Evolutionary conservation across 2,329 filamentous ascomycete genomes (phyloP).

Genomic region (Aspergillus niger): DNA sequence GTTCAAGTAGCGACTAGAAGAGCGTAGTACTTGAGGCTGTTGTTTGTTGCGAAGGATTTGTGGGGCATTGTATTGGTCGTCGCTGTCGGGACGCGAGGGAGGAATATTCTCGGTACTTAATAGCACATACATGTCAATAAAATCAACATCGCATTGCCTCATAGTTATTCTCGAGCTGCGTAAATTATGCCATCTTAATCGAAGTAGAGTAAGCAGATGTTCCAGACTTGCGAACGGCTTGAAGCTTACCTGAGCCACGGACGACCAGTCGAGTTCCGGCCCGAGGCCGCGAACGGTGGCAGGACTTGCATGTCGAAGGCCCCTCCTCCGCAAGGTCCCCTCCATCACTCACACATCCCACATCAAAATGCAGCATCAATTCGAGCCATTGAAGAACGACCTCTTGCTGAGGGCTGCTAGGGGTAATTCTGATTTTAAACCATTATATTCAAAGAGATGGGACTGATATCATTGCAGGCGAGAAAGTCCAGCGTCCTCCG

Average conservation of each 20-base stretch:
- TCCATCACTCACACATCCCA: constrained; percentile 9
- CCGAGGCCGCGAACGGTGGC: constrained; percentile 18
- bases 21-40: neutral
- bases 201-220: neutral
- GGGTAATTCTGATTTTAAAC: constrained; percentile 57
- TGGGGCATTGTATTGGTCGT: neutral
- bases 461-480: constrained; percentile 57
- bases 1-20: neutral
- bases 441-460: neutral
- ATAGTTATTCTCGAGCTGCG: neutral
- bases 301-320: constrained; percentile 22
- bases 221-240: neutral
- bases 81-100: neutral
- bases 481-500: constrained; percentile 87
- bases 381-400: constrained; percentile 88
- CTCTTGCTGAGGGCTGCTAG: constrained; percentile 84
- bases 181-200: neutral
- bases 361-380: constrained; percentile 65
- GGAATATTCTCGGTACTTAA: neutral
- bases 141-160: neutral
- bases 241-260: neutral
- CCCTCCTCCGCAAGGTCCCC: constrained; percentile 20
- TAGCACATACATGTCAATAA: neutral
- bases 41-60: neutral
- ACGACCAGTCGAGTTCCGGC: constrained; percentile 14